Percentiles rank a stretch among this genome's conserved stretches.
Evolutionary conservation across 306 rosid genomes (phyloP).

Genomic region (Carpinus viminea): DNA sequence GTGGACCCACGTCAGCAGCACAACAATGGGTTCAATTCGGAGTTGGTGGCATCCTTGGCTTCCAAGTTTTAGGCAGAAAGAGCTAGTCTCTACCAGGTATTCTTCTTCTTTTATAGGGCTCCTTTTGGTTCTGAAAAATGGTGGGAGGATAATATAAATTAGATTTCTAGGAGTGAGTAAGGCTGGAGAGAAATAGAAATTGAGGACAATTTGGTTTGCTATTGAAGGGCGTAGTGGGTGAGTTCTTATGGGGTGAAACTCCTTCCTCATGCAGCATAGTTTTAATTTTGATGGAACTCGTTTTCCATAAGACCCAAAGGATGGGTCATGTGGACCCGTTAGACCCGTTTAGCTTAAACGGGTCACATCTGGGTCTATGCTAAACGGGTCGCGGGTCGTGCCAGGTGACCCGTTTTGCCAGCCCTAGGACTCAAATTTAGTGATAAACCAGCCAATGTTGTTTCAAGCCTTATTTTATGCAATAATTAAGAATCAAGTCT

Average conservation of each 20-base stretch:
- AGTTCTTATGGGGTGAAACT: too few species aligned
- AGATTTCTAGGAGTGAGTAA: background rate
- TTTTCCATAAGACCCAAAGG: background rate
- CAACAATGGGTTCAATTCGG: conserved; percentile 59
- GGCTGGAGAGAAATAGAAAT: background rate
- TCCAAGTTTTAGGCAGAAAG: conserved; percentile 68
- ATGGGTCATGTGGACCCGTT: too few species aligned
- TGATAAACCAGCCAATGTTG: background rate
- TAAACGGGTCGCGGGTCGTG: too few species aligned
- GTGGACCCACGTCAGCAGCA: conserved; percentile 14
- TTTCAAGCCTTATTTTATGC: background rate
- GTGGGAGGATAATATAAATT: background rate
- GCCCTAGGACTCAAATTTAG: too few species aligned
- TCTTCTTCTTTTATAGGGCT: background rate
- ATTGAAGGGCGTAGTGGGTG: too few species aligned
- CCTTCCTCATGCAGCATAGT: too few species aligned
- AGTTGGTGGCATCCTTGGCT: conserved; percentile 62
- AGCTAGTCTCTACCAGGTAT: conserved; percentile 70
- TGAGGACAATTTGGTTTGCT: background rate
- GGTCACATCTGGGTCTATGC: too few species aligned
- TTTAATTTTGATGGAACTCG: too few species aligned
- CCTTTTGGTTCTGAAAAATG: background rate
- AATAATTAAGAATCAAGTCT: background rate
- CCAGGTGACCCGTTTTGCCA: too few species aligned
- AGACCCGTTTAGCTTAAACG: too few species aligned